Conservation (phyloP, 768 basidiomycete species). For the Phaffia tasmanica region DNA sequence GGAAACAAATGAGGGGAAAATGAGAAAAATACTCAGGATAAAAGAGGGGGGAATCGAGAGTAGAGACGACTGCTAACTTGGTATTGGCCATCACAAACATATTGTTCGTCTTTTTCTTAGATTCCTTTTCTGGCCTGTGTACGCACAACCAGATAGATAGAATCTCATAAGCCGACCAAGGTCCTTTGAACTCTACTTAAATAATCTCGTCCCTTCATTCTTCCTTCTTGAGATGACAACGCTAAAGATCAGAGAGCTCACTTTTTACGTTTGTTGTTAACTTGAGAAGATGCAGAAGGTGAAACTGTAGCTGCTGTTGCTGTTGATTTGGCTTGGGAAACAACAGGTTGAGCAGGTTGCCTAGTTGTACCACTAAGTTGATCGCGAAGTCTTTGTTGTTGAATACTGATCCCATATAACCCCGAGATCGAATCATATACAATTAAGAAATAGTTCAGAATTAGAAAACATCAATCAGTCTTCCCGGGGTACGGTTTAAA, state of each 20-base stretch:
- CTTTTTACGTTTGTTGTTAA: conserved; percentile 25
- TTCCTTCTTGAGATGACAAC: background rate
- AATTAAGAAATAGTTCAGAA: too few species aligned
- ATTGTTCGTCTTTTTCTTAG: conserved; percentile 54
- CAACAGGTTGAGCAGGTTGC: background rate
- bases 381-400: conserved; percentile 11
- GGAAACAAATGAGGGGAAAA: background rate
- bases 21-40: conserved; percentile 28
- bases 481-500: background rate
- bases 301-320: background rate
- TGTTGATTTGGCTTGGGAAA: conserved; percentile 12
- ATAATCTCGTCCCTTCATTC: too few species aligned
- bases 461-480: too few species aligned
- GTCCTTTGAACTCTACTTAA: too few species aligned
- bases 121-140: conserved; percentile 5
- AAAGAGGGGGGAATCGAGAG: background rate
- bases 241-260: conserved; percentile 14
- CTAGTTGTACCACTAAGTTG: conserved; percentile 8
- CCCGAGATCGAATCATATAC: too few species aligned
- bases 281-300: conserved; percentile 8
- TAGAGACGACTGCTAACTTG: conserved; percentile 44
- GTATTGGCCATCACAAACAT: conserved; percentile 83
- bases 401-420: conserved; percentile 21
- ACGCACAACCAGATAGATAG: too few species aligned
- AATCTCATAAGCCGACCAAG: too few species aligned